These are phyloP conservation scores for Globisporangium cederbergense DNA, from an alignment of 352 stramenopile genomes.

Conservation along the genomic window DNA sequence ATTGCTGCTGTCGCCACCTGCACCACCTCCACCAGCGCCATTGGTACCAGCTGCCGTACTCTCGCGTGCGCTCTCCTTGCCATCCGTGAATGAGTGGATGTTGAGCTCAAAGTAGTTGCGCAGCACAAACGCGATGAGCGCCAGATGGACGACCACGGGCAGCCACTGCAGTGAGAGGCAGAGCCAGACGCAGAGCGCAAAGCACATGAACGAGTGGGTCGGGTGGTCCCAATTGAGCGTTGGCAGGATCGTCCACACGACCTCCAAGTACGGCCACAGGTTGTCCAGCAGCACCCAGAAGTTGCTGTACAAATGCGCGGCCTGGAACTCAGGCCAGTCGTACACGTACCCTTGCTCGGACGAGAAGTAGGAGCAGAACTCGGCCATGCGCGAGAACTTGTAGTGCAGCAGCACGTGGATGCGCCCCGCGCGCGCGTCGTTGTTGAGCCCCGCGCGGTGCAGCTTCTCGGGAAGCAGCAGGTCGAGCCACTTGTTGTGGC, in stretches of 20 bases:
- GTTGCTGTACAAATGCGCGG: conserved; percentile 80
- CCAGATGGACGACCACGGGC: conserved; percentile 72
- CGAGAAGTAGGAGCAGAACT: conserved; percentile 81
- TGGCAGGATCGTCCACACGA: conserved; percentile 77
- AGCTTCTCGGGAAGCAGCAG: conserved; percentile 76
- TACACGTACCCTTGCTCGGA: conserved; percentile 69
- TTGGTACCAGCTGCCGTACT: not conserved
- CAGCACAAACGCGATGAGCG: conserved; percentile 74
- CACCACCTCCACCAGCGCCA: not conserved
- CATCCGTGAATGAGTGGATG: conserved; percentile 73
- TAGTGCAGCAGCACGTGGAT: conserved; percentile 86
- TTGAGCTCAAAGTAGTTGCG: conserved; percentile 86
- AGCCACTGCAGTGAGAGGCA: conserved; percentile 83
- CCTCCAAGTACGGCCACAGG: conserved; percentile 82
- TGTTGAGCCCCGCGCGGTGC: conserved; percentile 76
- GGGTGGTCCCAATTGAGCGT: conserved; percentile 85
- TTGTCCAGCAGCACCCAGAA: conserved; percentile 85
- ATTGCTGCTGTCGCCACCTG: conserved; percentile 20
- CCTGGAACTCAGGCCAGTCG: conserved; percentile 80
- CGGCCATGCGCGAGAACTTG: conserved; percentile 84
- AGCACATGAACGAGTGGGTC: conserved; percentile 83
- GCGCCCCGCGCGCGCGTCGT: conserved; percentile 70
- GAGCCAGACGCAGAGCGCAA: conserved; percentile 78
- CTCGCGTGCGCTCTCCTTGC: conserved; percentile 26
- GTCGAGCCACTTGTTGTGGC: conserved; percentile 88